Evolutionary conservation across 306 rosid genomes (phyloP).

Genomic region (Fagus sylvatica): DNA sequence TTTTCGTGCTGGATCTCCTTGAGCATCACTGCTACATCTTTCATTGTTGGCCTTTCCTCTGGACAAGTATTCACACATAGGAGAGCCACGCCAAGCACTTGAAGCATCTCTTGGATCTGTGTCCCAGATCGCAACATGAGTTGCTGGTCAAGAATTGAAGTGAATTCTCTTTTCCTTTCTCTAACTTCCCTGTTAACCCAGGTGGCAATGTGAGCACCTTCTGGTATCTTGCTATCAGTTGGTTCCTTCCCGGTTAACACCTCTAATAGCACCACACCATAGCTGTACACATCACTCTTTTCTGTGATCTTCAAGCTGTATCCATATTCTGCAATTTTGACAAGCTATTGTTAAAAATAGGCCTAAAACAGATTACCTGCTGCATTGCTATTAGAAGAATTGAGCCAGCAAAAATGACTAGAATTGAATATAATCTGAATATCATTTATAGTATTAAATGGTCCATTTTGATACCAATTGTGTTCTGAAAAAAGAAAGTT

Average conservation of each 20-base stretch:
- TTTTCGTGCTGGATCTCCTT: slow-evolving; percentile 72
- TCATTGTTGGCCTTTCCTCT: slow-evolving; percentile 87
- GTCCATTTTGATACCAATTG: background rate
- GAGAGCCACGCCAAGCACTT: slow-evolving; percentile 89
- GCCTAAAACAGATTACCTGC: background rate
- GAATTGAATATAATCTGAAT: slow-evolving; percentile 2
- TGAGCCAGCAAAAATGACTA: background rate
- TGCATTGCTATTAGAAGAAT: background rate
- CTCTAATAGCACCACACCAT: slow-evolving; percentile 85
- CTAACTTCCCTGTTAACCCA: slow-evolving; percentile 75
- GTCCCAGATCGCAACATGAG: slow-evolving; percentile 70
- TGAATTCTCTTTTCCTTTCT: slow-evolving; percentile 51
- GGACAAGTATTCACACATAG: slow-evolving; percentile 79
- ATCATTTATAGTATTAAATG: background rate
- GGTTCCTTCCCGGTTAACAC: slow-evolving; percentile 81
- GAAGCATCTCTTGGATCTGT: slow-evolving; percentile 88
- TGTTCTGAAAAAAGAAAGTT: background rate
- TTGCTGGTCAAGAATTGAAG: slow-evolving; percentile 73
- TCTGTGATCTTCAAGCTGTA: slow-evolving; percentile 93
- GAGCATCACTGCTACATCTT: slow-evolving; percentile 87
- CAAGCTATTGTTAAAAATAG: slow-evolving; percentile 5
- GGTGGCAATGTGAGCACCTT: slow-evolving; percentile 66
- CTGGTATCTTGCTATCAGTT: slow-evolving; percentile 69
- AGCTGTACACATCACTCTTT: slow-evolving; percentile 95
- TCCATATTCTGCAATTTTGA: slow-evolving; percentile 78